Evolutionary conservation across 768 basidiomycete genomes (phyloP).

Genomic region (Russula sp.): DNA sequence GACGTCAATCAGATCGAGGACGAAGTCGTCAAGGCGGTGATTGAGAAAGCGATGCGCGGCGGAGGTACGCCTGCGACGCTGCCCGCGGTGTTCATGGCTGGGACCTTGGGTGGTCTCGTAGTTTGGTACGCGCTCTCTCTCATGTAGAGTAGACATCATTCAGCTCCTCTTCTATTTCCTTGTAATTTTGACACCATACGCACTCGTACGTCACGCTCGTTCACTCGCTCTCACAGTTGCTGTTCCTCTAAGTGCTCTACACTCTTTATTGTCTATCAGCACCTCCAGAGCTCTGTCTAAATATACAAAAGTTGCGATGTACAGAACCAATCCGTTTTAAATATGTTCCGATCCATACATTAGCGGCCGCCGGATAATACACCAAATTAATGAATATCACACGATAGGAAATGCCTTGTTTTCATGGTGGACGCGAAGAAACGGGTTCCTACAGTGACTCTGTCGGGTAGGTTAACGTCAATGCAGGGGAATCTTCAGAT

Average conservation of each 20-base stretch:
- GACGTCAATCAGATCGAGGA: slow-evolving; percentile 14
- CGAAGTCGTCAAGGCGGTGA: slow-evolving; percentile 9
- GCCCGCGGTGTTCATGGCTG: slow-evolving; percentile 23
- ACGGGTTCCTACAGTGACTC: neutral
- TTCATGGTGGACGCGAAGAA: neutral
- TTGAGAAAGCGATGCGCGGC: neutral
- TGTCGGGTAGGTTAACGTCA: neutral
- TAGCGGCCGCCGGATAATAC: neutral
- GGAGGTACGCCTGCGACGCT: slow-evolving; percentile 7
- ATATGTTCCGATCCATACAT: neutral
- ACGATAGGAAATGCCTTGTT: neutral
- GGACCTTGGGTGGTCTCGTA: slow-evolving; percentile 16
- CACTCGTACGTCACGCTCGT: neutral
- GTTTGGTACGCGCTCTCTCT: slow-evolving; percentile 22
- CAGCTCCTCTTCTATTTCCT: neutral
- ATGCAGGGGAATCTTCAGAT: neutral
- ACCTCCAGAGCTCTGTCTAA: neutral
- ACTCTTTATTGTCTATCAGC: slow-evolving; percentile 1
- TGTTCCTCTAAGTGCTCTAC: neutral
- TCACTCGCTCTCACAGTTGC: neutral
- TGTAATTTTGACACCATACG: neutral
- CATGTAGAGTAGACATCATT: slow-evolving; percentile 11
- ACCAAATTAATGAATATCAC: slow-evolving; percentile 4
- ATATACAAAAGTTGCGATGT: slow-evolving; percentile 6
- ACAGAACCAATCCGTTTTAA: neutral